Base-by-base conservation (phyloP, 2,329 filamentous ascomycete genomes). In the Colletotrichum tamarilloi region DNA sequence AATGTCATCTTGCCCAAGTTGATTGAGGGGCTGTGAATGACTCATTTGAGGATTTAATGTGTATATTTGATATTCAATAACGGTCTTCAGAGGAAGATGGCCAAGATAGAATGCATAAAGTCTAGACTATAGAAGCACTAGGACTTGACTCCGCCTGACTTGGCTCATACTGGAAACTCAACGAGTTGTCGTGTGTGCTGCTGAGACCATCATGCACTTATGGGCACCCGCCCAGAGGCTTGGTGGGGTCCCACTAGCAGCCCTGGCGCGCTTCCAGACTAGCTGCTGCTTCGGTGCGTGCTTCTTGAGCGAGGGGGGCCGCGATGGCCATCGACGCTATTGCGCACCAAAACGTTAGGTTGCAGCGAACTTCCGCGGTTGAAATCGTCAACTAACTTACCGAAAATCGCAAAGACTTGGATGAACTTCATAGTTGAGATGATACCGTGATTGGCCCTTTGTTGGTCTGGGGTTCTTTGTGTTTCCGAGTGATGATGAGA, bases 1-100 rank as follows among this genome's bases (percentile, higher is more conserved):
- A 77, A 81, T 1, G 67, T 73, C 42, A 59, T 80, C 9, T 65
- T 79, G 65, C 77, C 78, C 12, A 73, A 28, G 4, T 28, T 78
- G 60, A 58, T 78, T 24, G 49, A 63, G 22, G 49, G 67, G 0
- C 4, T 68, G 5, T 62, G 8, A 19, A 12, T 7, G 38, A 49
- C 1, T 49, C 19, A 1, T n/a, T n/a, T 11, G 16, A n/a, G 14
- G 19, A 5, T 16, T 7, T 6, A 2, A 19, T 9, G 22, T 14
- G 5, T 7, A n/a, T n/a, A 12, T n/a, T 3, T 12, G 5, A 58
- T 22, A 12, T 12, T 35, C 14, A 7, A 58, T 8, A 8, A 49
- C 9, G 19, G 19, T 4, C 42, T 49, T 9, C 16, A 46, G 8
- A 22, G 19, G 7, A 16, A 49, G 42, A 11, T 49, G 8, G 1